Base-by-base conservation (phyloP, 192 early-diverging fungal genomes). In the Backusella psychrophila region DNA sequence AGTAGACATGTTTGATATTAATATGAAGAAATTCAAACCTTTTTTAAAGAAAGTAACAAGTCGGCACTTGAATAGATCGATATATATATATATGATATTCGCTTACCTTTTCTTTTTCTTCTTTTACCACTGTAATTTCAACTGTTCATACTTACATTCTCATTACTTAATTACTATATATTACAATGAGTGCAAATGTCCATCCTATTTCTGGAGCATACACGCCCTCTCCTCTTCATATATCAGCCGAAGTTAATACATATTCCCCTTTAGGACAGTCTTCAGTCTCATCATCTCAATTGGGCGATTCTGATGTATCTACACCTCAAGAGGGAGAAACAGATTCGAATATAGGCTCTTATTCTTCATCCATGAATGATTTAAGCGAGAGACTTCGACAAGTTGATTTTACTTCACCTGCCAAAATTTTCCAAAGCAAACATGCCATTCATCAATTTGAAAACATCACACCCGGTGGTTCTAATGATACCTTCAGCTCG, bases 401-500 rank as follows among this genome's bases (percentile, higher is more conserved):
- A 7, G 56, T 77, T 34, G 72, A 81, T 68, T 77, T 77, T 59
- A 38, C 73, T 14, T 56, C 80, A 17, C 75, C 80, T 38, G 53
- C 80, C 5, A 81, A 81, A 38, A 56, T 81, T 39, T 52, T 80
- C 26, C 76, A 77, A 46, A 46, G 69, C 14, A 73, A 77, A 8
- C 42, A 71, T 26, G 66, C 53, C 17, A 53, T 17, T 31, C 80
- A 77, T 23, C 75, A 74, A 39, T 81, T 81, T 71, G 80, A 81
- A 73, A 71, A 59, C 7, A 73, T 77, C 6, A 77, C 72, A 4
- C 76, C 80, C 2, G 72, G 70, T 29, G 23, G 65, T n/a, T 71
- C 75, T 33, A 49, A 15, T 17, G 75, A 14, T 63, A 63, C 23
- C 7, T 63, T 12, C 23, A 29, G 12, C 29, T 12, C 56, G 2